Conservation (phyloP, 768 basidiomycete species). For the Leccinum olivaceopallidum region DNA sequence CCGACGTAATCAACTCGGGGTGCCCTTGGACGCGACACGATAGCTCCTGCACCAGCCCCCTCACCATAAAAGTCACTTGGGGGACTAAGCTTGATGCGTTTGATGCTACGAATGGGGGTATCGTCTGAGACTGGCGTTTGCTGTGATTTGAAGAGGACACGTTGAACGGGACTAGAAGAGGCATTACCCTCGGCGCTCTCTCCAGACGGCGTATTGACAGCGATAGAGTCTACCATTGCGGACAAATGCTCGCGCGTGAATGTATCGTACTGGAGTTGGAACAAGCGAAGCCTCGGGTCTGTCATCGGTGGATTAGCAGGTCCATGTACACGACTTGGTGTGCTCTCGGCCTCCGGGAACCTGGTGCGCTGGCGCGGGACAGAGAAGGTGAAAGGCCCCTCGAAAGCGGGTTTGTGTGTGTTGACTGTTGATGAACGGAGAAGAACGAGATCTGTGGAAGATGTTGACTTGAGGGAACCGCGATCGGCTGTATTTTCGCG, state of each 20-base stretch:
- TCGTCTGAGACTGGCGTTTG: slow-evolving; percentile 42
- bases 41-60: slow-evolving; percentile 46
- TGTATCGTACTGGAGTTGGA: slow-evolving; percentile 95
- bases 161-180: slow-evolving; percentile 44
- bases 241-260: slow-evolving; percentile 94
- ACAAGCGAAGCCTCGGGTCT: slow-evolving; percentile 80
- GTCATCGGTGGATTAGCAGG: slow-evolving; percentile 41
- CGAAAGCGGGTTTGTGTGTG: slow-evolving; percentile 46
- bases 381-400: slow-evolving; percentile 75
- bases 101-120: slow-evolving; percentile 69
- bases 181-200: slow-evolving; percentile 46
- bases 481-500: slow-evolving; percentile 15
- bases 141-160: slow-evolving; percentile 48
- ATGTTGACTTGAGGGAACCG: slow-evolving; percentile 6
- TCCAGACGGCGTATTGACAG: slow-evolving; percentile 70
- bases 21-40: slow-evolving; percentile 49
- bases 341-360: slow-evolving; percentile 61
- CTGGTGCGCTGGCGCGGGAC: slow-evolving; percentile 48
- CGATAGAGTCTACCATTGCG: slow-evolving; percentile 92
- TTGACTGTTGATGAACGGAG: slow-evolving; percentile 29
- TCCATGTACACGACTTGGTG: slow-evolving; percentile 39
- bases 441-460: slow-evolving; percentile 8
- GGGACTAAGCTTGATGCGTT: slow-evolving; percentile 79
- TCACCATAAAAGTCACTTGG: slow-evolving; percentile 57
- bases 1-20: slow-evolving; percentile 71